Base-by-base conservation (phyloP, 2,329 filamentous ascomycete species). In the Aspergillus oerlinghausenensis region DNA sequence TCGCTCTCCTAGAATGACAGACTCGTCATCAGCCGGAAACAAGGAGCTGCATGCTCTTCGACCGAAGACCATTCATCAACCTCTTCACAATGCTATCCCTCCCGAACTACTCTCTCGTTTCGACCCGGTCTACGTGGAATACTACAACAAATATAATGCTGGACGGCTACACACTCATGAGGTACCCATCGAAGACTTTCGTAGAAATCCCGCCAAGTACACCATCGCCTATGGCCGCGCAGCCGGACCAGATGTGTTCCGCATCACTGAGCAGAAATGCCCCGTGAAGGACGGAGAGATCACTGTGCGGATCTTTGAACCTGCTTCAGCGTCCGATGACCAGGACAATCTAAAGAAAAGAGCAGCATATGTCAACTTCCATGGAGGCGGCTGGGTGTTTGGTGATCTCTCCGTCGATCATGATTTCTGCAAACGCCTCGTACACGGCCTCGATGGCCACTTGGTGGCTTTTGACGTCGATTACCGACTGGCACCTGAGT, bases 381-480 rank as follows among this genome's bases (percentile, higher is more conserved):
- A 75, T 54, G 73, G 74, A 9, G 72, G 73, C 29, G 74, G 74
- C 9, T 79, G 75, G 73, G 75, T 78, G 7, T 76, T 79, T 61
- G 75, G 75, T 2, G 72, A 70, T 1, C 64, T 78, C 1, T 55
- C 58, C 4, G 64, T 63, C 1, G 75, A 78, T 49, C 69, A 75
- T 58, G 72, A 76, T 42, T 72, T 75, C 55, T 78, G 75, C 58
- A 77, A 77, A 59, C 65, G 67, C 21, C 55, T 79, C 11, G 72
- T 75, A 25, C 62, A 75, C 57, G 66, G 62, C 6, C 66, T 73
- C 29, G 69, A 74, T 17, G 68, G 73, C n/a, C 67, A 71, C 17
- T 59, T 73, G 45, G 75, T 79, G 17, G 74, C 65, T 1, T 75
- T 79, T 59, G 76, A 78, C 58, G 73, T 79, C 25, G 75, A 77